Conservation (phyloP, 2,329 filamentous ascomycete species). For the Ustilaginoidea virens region DNA sequence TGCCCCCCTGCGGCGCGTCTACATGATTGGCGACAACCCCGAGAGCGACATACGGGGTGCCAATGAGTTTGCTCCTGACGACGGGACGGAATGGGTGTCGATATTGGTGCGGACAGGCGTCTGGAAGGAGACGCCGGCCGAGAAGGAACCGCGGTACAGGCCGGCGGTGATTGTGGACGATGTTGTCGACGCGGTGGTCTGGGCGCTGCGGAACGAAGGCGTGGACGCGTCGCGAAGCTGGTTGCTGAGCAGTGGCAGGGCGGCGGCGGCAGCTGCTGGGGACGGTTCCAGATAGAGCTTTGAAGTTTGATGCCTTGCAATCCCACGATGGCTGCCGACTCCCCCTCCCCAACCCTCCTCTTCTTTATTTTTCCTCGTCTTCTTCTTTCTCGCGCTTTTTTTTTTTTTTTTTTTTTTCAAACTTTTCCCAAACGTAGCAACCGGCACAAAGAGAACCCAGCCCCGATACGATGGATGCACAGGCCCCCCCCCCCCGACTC, state of each 20-base stretch:
- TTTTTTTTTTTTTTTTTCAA: not conserved
- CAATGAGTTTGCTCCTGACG: constrained; percentile 53
- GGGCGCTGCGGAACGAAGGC: constrained; percentile 49
- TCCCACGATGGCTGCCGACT: not conserved
- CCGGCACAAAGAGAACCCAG: too few species aligned
- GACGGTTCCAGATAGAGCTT: too few species aligned
- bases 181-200: constrained; percentile 62
- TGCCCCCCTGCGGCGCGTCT: constrained; percentile 57
- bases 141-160: constrained; percentile 36
- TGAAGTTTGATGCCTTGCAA: not conserved
- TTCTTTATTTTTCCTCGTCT: not conserved
- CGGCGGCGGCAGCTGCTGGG: not conserved
- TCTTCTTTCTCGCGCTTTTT: not conserved
- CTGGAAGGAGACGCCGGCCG: constrained; percentile 30
- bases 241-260: constrained; percentile 6
- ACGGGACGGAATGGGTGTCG: constrained; percentile 60
- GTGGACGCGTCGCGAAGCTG: constrained; percentile 19
- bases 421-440: too few species aligned
- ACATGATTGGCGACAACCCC: constrained; percentile 88
- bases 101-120: constrained; percentile 72
- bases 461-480: too few species aligned
- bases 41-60: constrained; percentile 84
- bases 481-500: too few species aligned
- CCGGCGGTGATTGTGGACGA: constrained; percentile 56
- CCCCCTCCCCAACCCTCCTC: not conserved